phyloP scores from a whole-genome alignment of 192 early-diverging fungal species.

The Rhizophagus prolifer region DNA sequence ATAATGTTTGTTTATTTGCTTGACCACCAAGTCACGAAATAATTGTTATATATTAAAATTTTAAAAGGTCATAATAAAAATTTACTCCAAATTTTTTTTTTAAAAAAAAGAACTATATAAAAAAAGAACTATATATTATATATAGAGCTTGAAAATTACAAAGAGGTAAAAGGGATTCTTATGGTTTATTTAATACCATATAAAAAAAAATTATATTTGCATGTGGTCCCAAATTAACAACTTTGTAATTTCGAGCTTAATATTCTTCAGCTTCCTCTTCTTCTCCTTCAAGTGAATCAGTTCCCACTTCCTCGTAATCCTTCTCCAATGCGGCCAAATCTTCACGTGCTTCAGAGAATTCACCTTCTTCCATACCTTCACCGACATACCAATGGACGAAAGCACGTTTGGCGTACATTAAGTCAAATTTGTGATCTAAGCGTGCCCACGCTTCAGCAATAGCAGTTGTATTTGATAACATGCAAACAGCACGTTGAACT shows the following conservation, averaged over 20 bases:
- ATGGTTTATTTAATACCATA: background rate
- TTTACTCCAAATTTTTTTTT: background rate
- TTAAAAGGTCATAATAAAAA: background rate
- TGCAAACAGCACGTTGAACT: conserved; percentile 95
- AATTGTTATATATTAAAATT: background rate
- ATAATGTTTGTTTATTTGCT: background rate
- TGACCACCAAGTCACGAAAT: background rate
- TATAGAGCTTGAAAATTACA: conserved; percentile 4
- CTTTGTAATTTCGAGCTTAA: conserved; percentile 33
- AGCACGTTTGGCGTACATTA: conserved; percentile 99
- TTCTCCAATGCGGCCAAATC: conserved; percentile 99
- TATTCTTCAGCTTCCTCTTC: conserved; percentile 44
- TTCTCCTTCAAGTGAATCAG: conserved; percentile 88
- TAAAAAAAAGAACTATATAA: background rate
- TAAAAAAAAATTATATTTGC: background rate
- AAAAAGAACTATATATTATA: background rate
- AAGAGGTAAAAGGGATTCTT: background rate
- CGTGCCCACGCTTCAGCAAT: conserved; percentile 99
- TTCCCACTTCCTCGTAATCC: conserved; percentile 99
- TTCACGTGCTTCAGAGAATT: conserved; percentile 99
- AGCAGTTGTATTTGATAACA: conserved; percentile 99
- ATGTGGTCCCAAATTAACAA: background rate
- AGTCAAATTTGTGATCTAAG: conserved; percentile 99
- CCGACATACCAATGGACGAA: conserved; percentile 99
- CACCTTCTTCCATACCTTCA: conserved; percentile 99